phyloP scores from a whole-genome alignment of 495 filamentous ascomycete genomes.

The Xeromyces bisporus region DNA sequence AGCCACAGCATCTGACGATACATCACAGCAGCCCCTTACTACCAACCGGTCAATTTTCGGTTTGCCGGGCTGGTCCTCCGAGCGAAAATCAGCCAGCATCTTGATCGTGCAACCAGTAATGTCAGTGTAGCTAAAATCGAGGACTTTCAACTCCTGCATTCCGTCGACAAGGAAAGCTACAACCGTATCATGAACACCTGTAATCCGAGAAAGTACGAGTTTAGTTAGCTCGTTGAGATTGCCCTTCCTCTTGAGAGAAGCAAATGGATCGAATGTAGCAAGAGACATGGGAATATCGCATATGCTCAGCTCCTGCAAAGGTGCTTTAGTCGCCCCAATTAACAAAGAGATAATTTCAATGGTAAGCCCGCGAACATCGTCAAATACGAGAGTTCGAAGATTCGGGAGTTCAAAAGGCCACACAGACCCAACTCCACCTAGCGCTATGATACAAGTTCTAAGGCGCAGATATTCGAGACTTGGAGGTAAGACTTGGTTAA shows the following conservation, averaged over 20 bases:
- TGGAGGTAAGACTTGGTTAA: slow-evolving; percentile 10
- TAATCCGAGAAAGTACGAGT: slow-evolving; percentile 13
- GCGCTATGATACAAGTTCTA: no score
- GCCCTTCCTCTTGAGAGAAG: slow-evolving; percentile 3
- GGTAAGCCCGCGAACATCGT: slow-evolving; percentile 13
- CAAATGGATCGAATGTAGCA: no score
- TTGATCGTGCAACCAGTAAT: slow-evolving; percentile 23
- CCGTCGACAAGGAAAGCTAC: slow-evolving; percentile 4
- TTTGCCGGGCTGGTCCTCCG: neutral
- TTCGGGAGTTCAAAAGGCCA: slow-evolving; percentile 10
- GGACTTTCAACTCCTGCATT: slow-evolving; percentile 12
- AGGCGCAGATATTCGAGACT: slow-evolving; percentile 19
- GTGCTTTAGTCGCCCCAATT: slow-evolving; percentile 8
- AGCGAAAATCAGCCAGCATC: slow-evolving; percentile 12
- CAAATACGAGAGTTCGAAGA: slow-evolving; percentile 18
- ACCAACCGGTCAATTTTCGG: slow-evolving; percentile 12
- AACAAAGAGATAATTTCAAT: slow-evolving; percentile 6
- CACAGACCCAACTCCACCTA: no score
- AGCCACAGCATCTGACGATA: slow-evolving; percentile 22
- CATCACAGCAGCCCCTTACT: slow-evolving; percentile 15
- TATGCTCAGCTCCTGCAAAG: slow-evolving; percentile 14
- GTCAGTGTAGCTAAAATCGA: slow-evolving; percentile 19
- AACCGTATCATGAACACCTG: slow-evolving; percentile 9
- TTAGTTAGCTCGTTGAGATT: slow-evolving; percentile 10
- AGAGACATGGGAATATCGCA: slow-evolving; percentile 4